These are phyloP conservation scores for Aureobasidium sp. DNA, from an alignment of 2,329 filamentous ascomycete species.

Conservation along the genomic window DNA sequence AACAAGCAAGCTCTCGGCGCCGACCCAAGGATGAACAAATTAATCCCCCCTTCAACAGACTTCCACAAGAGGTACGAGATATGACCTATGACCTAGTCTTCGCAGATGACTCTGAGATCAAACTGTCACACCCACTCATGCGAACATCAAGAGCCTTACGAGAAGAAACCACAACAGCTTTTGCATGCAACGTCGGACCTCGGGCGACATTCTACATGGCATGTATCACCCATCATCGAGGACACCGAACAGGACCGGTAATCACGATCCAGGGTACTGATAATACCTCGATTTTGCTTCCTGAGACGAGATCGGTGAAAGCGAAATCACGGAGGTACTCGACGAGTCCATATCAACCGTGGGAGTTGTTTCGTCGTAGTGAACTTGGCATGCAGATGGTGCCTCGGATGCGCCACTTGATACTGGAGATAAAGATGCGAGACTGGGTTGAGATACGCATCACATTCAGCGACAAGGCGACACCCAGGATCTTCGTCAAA, in stretches of 20 bases:
- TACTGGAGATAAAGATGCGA: neutral
- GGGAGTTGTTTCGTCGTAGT: neutral
- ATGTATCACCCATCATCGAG: neutral
- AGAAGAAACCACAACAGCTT: neutral
- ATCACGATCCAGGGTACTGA: neutral
- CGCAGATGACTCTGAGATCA: neutral
- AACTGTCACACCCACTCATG: neutral
- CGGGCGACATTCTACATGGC: neutral
- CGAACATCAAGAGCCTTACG: neutral
- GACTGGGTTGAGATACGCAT: neutral
- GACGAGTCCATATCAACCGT: neutral
- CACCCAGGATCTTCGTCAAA: neutral
- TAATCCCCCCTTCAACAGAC: neutral
- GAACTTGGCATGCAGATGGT: neutral
- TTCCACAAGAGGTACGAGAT: neutral
- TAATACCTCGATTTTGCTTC: neutral
- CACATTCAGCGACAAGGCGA: neutral
- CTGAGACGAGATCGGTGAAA: too few species aligned
- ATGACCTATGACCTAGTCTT: neutral
- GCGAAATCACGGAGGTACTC: too few species aligned
- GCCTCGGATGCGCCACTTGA: neutral
- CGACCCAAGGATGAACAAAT: neutral
- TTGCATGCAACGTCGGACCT: neutral
- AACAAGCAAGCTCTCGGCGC: too few species aligned
- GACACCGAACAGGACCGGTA: neutral